Base-by-base conservation (phyloP, 148 eudicot species). In the Camellia sinensis region DNA sequence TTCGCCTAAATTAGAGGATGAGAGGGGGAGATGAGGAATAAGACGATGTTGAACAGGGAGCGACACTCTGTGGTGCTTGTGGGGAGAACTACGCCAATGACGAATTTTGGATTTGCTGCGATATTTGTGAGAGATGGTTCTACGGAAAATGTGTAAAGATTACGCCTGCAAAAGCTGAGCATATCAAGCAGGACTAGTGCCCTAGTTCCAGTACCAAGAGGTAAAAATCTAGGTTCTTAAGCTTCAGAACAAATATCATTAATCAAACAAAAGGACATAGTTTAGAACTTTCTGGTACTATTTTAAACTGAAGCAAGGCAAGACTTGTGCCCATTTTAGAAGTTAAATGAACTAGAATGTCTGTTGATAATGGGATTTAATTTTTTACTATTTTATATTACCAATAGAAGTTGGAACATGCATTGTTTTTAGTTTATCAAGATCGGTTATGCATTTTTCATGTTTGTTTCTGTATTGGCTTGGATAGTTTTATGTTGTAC, bases 61-160 rank as follows among this genome's bases (percentile, higher is more conserved):
- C 76, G 41, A 87, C 93, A 17, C 85, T 85, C 14, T 95, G 97
- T 79, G 97, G 98, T 70, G 97, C 95, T 18, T 93, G 98, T 81
- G 95, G 98, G 46, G 89, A 90, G 17, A 87, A 87, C 78, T 87
- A 91, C 78, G 91, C 87, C 0, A 57, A 61, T 9, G 97, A 92
- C 53, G 93, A 90, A 73, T 89, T 91, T 78, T 92, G 97, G 97
- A 92, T 92, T 57, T 89, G 91, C 85, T 94, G 98, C 71, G 97
- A 94, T 60, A 70, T 89, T 3, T 94, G 98, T 60, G 93, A 92
- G 86, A 87, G 80, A 81, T 94, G 98, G 98, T 94, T 94, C 83
- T 97, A 92, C 82, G 97, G 98, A 17, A 91, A 92, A 84, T 94
- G 97, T 77, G 95, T 94, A 50, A 94, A 91, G 83, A 87, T 94